Percentiles rank a stretch among this genome's conserved stretches.
These are phyloP conservation scores for Suillus brevipes DNA, from an alignment of 768 basidiomycete species.

Conservation along the genomic window DNA sequence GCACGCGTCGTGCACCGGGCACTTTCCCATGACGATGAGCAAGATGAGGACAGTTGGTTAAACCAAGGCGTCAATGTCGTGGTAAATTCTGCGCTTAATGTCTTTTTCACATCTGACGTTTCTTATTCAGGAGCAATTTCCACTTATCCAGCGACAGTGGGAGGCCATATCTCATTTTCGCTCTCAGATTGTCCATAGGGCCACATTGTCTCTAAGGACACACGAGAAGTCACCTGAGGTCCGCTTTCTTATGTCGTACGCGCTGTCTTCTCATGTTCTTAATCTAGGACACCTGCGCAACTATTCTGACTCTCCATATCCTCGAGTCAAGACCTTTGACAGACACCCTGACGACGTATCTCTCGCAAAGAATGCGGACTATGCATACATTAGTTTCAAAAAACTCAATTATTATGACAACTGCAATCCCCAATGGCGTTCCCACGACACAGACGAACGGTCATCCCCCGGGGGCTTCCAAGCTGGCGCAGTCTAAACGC, in stretches of 20 bases:
- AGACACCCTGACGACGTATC: conserved; percentile 69
- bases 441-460: conserved; percentile 36
- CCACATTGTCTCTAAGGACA: conserved; percentile 79
- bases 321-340: conserved; percentile 80
- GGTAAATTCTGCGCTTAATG: conserved; percentile 38
- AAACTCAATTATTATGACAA: neutral
- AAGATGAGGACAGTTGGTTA: conserved; percentile 62
- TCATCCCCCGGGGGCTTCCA: conserved; percentile 25
- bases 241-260: conserved; percentile 17
- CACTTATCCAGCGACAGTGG: conserved; percentile 91
- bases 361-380: conserved; percentile 68
- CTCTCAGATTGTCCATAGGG: conserved; percentile 83
- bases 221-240: conserved; percentile 53
- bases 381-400: conserved; percentile 47
- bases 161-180: conserved; percentile 86
- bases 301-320: conserved; percentile 81
- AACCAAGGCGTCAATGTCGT: conserved; percentile 60
- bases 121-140: conserved; percentile 72
- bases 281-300: conserved; percentile 69
- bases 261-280: neutral
- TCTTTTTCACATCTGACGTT: conserved; percentile 4
- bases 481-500: conserved; percentile 4
- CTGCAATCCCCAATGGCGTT: conserved; percentile 34
- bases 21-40: conserved; percentile 61
- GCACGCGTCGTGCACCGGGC: conserved; percentile 83